These are phyloP conservation scores for Aquilaria agallochum DNA, from an alignment of 441 rosid genomes.

Conservation along the genomic window DNA sequence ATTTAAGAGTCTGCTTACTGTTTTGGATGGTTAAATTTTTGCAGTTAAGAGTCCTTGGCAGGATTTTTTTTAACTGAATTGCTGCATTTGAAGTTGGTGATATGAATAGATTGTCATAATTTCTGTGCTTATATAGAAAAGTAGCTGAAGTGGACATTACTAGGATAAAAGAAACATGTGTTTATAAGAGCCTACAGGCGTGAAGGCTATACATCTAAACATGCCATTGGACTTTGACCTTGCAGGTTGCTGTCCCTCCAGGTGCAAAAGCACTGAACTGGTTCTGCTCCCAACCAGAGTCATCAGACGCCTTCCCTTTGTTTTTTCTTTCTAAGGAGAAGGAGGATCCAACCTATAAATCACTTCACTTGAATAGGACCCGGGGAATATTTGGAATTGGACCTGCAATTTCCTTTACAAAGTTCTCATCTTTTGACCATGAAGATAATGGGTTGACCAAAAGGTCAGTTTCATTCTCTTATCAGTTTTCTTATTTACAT, in stretches of 20 bases:
- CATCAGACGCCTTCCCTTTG: slow-evolving; percentile 56
- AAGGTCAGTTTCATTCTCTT: slow-evolving; percentile 36
- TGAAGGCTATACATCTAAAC: too few species aligned
- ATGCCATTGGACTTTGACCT: slow-evolving; percentile 2
- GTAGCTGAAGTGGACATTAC: too few species aligned
- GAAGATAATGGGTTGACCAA: slow-evolving; percentile 26
- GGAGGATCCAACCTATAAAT: slow-evolving; percentile 40
- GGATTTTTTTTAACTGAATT: too few species aligned
- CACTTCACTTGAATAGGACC: slow-evolving; percentile 47
- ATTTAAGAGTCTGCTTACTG: too few species aligned
- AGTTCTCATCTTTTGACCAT: slow-evolving; percentile 26
- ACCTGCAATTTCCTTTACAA: slow-evolving; percentile 61
- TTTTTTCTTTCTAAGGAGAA: slow-evolving; percentile 78
- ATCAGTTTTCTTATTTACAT: too few species aligned
- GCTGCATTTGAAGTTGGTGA: too few species aligned
- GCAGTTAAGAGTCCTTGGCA: too few species aligned
- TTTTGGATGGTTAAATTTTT: too few species aligned
- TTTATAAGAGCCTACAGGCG: too few species aligned
- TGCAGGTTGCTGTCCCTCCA: slow-evolving; percentile 88
- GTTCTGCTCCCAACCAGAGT: slow-evolving; percentile 72
- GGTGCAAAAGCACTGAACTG: slow-evolving; percentile 78
- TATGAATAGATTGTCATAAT: too few species aligned
- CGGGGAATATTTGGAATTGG: slow-evolving; percentile 86
- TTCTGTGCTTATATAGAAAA: too few species aligned
- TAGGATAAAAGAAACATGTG: too few species aligned